Conservation (phyloP, 2,329 filamentous ascomycete genomes). For the Diaporthe amygdali region DNA sequence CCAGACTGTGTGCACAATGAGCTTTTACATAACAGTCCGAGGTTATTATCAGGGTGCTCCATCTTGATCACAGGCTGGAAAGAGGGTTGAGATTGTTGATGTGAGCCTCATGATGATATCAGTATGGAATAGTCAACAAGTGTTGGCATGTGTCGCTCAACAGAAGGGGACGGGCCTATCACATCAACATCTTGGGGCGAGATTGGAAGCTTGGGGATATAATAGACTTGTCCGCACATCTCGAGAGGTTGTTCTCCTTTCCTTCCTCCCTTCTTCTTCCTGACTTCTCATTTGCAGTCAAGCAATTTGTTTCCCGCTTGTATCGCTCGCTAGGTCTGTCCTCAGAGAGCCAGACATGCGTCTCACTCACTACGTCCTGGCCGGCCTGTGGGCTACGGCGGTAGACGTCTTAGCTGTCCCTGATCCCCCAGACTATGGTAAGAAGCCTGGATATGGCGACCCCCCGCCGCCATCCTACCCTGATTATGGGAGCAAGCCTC, state of each 20-base stretch:
- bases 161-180: not conserved
- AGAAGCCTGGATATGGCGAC: not conserved
- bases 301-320: not conserved
- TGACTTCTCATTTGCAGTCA: not conserved
- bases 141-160: not conserved
- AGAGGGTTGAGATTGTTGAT: not conserved
- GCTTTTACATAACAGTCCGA: not conserved
- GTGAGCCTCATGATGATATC: constrained; percentile 12
- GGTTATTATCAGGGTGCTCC: not conserved
- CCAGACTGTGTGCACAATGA: not conserved
- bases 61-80: not conserved
- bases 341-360: not conserved
- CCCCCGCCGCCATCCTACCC: not conserved
- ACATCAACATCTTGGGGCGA: not conserved
- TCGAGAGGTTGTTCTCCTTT: not conserved
- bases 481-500: not conserved
- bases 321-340: not conserved
- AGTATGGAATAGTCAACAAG: not conserved
- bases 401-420: constrained; percentile 3
- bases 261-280: not conserved
- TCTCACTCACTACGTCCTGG: constrained; percentile 14
- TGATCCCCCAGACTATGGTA: not conserved
- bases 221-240: not conserved
- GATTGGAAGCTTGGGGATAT: not conserved
- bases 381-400: constrained; percentile 5